phyloP scores from a whole-genome alignment of 140 eudicot genomes.

The Bidens hawaiensis region DNA sequence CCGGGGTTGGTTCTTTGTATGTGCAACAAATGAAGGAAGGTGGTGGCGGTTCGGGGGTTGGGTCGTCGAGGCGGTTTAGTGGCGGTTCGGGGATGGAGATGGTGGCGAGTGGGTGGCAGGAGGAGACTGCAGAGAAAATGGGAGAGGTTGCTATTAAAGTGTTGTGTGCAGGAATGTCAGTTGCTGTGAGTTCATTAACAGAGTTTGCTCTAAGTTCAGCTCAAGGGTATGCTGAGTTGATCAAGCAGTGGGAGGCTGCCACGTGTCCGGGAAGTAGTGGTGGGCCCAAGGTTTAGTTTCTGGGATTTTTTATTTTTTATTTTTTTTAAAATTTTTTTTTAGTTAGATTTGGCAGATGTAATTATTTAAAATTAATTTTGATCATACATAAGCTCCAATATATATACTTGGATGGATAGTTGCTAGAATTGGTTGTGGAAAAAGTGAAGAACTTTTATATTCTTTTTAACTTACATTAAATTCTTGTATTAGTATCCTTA shows the following conservation, averaged over 20 bases:
- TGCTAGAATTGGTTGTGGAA: constrained; percentile 25
- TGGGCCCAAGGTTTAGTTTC: constrained; percentile 27
- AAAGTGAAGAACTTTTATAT: too few species aligned
- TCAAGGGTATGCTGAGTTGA: constrained; percentile 82
- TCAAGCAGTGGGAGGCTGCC: constrained; percentile 66
- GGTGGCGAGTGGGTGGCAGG: constrained; percentile 57
- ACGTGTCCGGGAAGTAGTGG: constrained; percentile 33
- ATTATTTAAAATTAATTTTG: constrained; percentile 20
- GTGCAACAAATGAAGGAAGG: constrained; percentile 80
- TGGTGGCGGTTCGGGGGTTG: constrained; percentile 29
- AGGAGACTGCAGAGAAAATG: constrained; percentile 77
- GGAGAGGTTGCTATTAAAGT: constrained; percentile 89
- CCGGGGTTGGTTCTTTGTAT: constrained; percentile 86
- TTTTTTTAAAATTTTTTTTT: too few species aligned
- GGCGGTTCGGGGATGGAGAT: constrained; percentile 55
- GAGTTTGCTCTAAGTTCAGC: constrained; percentile 87
- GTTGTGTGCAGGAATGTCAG: constrained; percentile 96
- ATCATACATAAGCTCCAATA: constrained; percentile 11
- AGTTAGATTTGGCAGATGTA: constrained; percentile 35
- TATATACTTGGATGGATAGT: constrained; percentile 22
- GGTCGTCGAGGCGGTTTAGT: constrained; percentile 52
- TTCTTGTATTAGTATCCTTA: too few species aligned
- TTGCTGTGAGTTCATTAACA: constrained; percentile 73
- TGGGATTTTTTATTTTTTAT: too few species aligned
- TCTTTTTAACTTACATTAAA: too few species aligned